These are phyloP conservation scores for Aspergillus conjunctus DNA, from an alignment of 495 filamentous ascomycete species.

Conservation along the genomic window DNA sequence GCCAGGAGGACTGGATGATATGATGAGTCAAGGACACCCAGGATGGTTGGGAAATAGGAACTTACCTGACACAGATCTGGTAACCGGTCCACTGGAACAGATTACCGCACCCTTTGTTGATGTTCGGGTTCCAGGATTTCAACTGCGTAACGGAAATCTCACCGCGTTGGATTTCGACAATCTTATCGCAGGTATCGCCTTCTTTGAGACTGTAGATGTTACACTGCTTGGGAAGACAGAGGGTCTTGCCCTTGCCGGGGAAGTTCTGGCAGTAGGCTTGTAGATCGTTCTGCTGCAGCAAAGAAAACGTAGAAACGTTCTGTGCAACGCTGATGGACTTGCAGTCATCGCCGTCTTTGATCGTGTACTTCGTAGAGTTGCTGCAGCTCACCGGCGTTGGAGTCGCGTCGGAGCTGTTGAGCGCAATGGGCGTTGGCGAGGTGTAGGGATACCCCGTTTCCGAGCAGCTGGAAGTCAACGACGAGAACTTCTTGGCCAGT, in stretches of 20 bases:
- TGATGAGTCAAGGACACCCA: not conserved
- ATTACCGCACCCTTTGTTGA: slow-evolving; percentile 26
- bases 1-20: not conserved
- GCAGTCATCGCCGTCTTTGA: slow-evolving; percentile 30
- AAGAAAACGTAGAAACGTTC: slow-evolving; percentile 28
- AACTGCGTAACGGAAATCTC: slow-evolving; percentile 13
- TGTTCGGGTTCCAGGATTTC: slow-evolving; percentile 28
- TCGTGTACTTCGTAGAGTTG: slow-evolving; percentile 8
- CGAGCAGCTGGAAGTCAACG: slow-evolving; percentile 15
- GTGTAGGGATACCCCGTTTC: slow-evolving; percentile 13
- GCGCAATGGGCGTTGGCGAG: slow-evolving; percentile 8
- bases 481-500: slow-evolving; percentile 17
- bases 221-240: slow-evolving; percentile 22
- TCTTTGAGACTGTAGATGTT: slow-evolving; percentile 17
- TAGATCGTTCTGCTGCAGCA: slow-evolving; percentile 29
- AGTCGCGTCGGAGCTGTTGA: not conserved
- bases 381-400: not conserved
- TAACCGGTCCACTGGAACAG: slow-evolving; percentile 7
- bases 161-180: slow-evolving; percentile 20
- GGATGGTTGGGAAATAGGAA: not conserved
- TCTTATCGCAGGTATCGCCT: slow-evolving; percentile 31
- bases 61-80: slow-evolving; percentile 19
- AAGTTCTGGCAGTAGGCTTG: slow-evolving; percentile 18
- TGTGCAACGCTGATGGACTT: slow-evolving; percentile 25
- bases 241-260: slow-evolving; percentile 7